Conservation (phyloP, 805 yeast genomes). For the Priceomyces fermenticarens region DNA sequence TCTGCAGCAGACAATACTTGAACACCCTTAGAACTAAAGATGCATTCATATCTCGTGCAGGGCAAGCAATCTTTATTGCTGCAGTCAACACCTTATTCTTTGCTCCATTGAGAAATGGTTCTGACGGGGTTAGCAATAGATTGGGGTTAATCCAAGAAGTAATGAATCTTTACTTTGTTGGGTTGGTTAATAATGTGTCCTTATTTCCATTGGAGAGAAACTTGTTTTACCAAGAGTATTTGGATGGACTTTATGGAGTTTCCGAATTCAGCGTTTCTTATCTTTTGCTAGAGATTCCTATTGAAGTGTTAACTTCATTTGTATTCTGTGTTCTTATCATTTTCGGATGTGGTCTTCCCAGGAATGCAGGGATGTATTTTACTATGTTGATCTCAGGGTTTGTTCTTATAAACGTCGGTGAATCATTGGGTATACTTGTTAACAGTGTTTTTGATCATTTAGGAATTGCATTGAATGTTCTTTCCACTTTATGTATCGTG, state of each 20-base stretch:
- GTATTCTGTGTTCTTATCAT: slow-evolving; percentile 62
- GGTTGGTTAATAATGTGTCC: slow-evolving; percentile 74
- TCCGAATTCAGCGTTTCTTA: slow-evolving; percentile 62
- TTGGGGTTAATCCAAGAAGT: slow-evolving; percentile 76
- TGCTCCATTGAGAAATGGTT: slow-evolving; percentile 35
- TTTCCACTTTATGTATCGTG: slow-evolving; percentile 62
- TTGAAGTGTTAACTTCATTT: slow-evolving; percentile 57
- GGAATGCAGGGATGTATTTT: slow-evolving; percentile 66
- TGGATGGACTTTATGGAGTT: slow-evolving; percentile 67
- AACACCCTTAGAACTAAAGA: slow-evolving; percentile 43
- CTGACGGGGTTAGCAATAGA: slow-evolving; percentile 59
- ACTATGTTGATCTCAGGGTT: slow-evolving; percentile 54
- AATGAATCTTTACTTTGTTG: slow-evolving; percentile 69
- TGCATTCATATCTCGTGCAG: slow-evolving; percentile 58
- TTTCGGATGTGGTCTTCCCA: slow-evolving; percentile 70
- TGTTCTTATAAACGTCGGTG: slow-evolving; percentile 69
- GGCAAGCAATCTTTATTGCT: slow-evolving; percentile 64
- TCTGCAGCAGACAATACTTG: slow-evolving; percentile 30
- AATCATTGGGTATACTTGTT: slow-evolving; percentile 77
- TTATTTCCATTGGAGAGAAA: slow-evolving; percentile 72
- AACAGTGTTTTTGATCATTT: slow-evolving; percentile 70
- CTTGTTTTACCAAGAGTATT: slow-evolving; percentile 74
- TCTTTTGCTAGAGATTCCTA: slow-evolving; percentile 61
- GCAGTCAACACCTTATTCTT: slow-evolving; percentile 66
- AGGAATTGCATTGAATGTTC: slow-evolving; percentile 76